phyloP scores from a whole-genome alignment of 2,329 filamentous ascomycete species.

The Sclerotiophoma versabilis region DNA sequence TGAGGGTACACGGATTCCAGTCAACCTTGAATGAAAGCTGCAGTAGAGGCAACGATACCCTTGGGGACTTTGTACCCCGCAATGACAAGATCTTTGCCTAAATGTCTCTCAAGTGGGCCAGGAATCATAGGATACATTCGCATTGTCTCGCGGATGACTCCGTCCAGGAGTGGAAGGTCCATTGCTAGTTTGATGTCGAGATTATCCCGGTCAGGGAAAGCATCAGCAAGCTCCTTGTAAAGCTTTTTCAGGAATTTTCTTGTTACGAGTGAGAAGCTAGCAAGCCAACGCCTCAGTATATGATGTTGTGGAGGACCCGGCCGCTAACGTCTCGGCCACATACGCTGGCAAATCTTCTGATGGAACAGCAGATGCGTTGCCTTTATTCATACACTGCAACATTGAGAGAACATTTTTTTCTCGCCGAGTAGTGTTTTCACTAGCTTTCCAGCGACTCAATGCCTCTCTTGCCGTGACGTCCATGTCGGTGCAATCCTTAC shows the following conservation, averaged over 20 bases:
- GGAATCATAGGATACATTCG: slow-evolving; percentile 13
- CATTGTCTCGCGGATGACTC: slow-evolving; percentile 14
- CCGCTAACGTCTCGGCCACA: slow-evolving; percentile 14
- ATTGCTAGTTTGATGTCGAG: slow-evolving; percentile 7
- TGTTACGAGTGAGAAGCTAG: slow-evolving; percentile 5
- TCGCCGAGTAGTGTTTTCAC: not conserved
- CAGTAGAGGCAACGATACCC: slow-evolving; percentile 5
- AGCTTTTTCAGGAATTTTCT: not conserved
- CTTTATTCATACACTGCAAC: slow-evolving; percentile 11
- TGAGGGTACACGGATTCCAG: slow-evolving; percentile 1
- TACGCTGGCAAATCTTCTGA: slow-evolving; percentile 11
- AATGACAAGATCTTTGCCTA: slow-evolving; percentile 8
- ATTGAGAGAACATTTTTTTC: slow-evolving; percentile 14
- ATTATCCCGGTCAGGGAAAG: not conserved
- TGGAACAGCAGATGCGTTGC: slow-evolving; percentile 4
- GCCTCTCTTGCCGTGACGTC: slow-evolving; percentile 10
- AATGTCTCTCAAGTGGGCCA: slow-evolving; percentile 11
- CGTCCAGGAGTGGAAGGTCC: slow-evolving; percentile 5
- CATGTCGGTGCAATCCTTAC: slow-evolving; percentile 13
- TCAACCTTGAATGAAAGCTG: slow-evolving; percentile 4
- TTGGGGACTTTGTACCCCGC: slow-evolving; percentile 5
- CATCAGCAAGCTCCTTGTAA: not conserved
- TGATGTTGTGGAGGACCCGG: slow-evolving; percentile 13
- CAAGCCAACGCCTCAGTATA: slow-evolving; percentile 12
- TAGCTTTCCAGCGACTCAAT: slow-evolving; percentile 6